Evolutionary conservation across 768 basidiomycete species (phyloP), one percentile per base, ranked within the genome.

Genomic region (Psilocybe cyanescens): DNA sequence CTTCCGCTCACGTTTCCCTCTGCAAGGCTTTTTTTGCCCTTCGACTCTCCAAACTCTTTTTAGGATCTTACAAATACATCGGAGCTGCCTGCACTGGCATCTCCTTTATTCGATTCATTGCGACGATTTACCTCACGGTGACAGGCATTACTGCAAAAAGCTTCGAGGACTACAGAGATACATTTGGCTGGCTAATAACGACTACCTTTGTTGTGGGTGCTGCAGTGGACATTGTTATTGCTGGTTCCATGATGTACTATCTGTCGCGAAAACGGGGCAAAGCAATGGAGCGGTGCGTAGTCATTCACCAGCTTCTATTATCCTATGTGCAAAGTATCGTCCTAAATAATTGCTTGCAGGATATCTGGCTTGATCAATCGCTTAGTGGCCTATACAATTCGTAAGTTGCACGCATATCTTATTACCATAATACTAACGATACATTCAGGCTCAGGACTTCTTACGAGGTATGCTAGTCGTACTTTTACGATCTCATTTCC

Each of bases 121-220:
- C 72, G 3, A 73, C 73, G 48, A 58, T 75, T 48, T 72, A 65
- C 11, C 59, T 76, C 2, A 67, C 69, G 4, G 65, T 65, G 1
- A 62, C 66, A 48, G 71, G 70, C 14, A 58, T 75, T 37, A 64
- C 65, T 3, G 65, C 67, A 8, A 37, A 49, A 14, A 70, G 60
- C 17, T 59, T 74, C 17, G 57, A 45, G 8, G 47, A 55, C 4
- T 76, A 67, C 55, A 67, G 69, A 6, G 61, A 67, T 4, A 56
- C 67, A 5, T 70, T 68, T 49, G 63, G 66, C n/a, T 76, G 76
- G 76, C 62, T 77, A 7, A 71, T 77, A 19, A 71, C 73, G 0
- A 65, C 67, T 12, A 63, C 75, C 4, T 70, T 76, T 41, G 65
- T 64, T 12, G 62, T 70, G 9, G 71, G 75, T 8, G 72, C 68